Conservation (phyloP, 345 rosid genomes). For the Hibiscus syriacus region DNA sequence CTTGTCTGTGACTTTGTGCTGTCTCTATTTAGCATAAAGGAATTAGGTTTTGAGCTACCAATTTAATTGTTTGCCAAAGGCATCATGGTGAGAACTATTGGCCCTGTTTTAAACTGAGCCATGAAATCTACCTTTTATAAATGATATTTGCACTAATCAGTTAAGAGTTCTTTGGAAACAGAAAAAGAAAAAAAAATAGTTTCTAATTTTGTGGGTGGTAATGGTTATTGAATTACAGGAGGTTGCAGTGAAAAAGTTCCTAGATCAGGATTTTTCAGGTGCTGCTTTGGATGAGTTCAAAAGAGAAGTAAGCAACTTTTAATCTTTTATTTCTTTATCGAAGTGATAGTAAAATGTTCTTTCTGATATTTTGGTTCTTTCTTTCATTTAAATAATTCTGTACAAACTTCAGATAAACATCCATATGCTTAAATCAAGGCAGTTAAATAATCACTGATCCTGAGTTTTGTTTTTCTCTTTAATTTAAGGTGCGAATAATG, state of each 20-base stretch:
- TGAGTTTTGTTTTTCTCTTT: not conserved
- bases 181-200: not conserved
- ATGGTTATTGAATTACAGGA: constrained; percentile 50
- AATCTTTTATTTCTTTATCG: no score
- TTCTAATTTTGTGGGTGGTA: constrained; percentile 9
- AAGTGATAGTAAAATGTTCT: no score
- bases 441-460: not conserved
- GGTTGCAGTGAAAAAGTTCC: constrained; percentile 98
- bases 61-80: not conserved
- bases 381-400: no score
- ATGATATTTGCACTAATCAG: not conserved
- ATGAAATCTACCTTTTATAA: not conserved
- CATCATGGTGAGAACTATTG: not conserved
- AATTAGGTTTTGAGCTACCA: not conserved
- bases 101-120: not conserved
- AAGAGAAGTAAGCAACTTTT: no score
- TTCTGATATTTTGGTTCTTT: no score
- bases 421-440: not conserved
- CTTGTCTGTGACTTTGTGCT: not conserved
- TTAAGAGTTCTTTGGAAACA: no score
- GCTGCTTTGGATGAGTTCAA: constrained; percentile 91
- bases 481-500: not conserved
- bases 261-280: constrained; percentile 98
- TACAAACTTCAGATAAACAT: no score
- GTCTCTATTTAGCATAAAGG: not conserved